Base-by-base conservation (phyloP, 345 rosid species). In the Citrus hindsii region DNA sequence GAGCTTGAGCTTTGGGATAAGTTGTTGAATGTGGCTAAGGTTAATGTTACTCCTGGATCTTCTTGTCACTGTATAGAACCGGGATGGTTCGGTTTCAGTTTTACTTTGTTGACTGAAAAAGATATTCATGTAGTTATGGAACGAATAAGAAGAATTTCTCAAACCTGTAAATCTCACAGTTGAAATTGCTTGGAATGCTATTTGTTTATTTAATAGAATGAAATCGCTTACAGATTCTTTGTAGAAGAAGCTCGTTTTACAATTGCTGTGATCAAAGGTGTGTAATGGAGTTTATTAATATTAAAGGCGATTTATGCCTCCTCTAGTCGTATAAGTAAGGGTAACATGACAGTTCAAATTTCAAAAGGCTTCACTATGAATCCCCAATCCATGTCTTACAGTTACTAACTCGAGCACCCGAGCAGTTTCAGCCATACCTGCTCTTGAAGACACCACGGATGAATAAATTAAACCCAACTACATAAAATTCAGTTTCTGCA, bases 1-100 rank as follows among this genome's bases (percentile, higher is more conserved):
- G 99, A 96, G 87, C 81, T 92, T 42, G 97, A 91, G 86, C 93
- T 96, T 66, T 92, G 97, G 97, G 94, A 93, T 67, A 93, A 92
- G 85, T 79, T 96, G 67, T 83, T 96, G 85, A 90, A 84, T 80
- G 78, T 79, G 62, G 93, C 88, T 19, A 91, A 91, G 90, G 83
- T 96, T 74, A 88, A 84, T 80, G 93, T 88, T 59, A 89, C 84
- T 77, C 97, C 98, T 24, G 99, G 98, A 73, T 92, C 98, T 74
- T 89, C 79, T 80, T 96, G 99, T 78, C 98, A 89, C 73, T 96
- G 98, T 74, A 96, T 94, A 21, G 97, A 92, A 85, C 99, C 97
- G 2, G 98, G 99, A 42, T 96, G 97, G 98, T 96, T 93, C 81
- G 38, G 90, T 65, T 86, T 93, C 82, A 88, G 97, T 90, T 89